Percentiles rank a stretch among this genome's conserved stretches.
Conservation (phyloP, 228 moss, liverwort and hornwort species). For the Sphagnum fallax region DNA sequence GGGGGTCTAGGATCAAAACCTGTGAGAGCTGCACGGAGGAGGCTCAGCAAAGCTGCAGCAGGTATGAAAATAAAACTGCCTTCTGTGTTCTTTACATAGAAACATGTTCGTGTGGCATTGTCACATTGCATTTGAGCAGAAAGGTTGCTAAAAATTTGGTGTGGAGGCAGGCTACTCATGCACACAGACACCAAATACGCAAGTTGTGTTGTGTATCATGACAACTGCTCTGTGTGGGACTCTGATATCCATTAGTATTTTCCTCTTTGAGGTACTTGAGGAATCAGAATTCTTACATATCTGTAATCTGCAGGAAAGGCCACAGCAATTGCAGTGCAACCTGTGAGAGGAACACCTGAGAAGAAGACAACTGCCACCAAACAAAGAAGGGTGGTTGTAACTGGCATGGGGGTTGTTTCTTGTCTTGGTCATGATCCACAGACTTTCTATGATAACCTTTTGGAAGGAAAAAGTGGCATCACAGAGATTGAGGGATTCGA, state of each 20-base stretch:
- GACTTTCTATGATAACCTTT: constrained; percentile 73
- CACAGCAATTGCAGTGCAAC: constrained; percentile 64
- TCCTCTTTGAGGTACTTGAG: not conserved
- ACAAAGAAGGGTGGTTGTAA: constrained; percentile 85
- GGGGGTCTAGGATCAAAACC: constrained; percentile 32
- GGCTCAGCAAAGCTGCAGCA: constrained; percentile 38
- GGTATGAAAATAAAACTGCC: constrained; percentile 19
- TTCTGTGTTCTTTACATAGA: not conserved
- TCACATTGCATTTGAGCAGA: not conserved
- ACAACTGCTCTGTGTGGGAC: not conserved
- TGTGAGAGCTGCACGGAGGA: constrained; percentile 32
- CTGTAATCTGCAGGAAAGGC: constrained; percentile 53
- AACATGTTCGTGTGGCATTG: not conserved
- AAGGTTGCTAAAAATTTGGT: too few species aligned
- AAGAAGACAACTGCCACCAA: constrained; percentile 66
- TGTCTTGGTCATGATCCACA: constrained; percentile 78
- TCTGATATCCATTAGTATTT: not conserved
- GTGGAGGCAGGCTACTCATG: too few species aligned
- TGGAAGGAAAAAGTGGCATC: constrained; percentile 81
- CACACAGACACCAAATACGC: not conserved
- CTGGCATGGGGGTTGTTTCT: constrained; percentile 90
- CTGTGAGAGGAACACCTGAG: constrained; percentile 58
- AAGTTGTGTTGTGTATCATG: not conserved
- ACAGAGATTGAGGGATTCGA: constrained; percentile 82
- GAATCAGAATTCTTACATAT: too few species aligned